A percentile compares a stretch with the other conserved stretches of the same genome.
phyloP scores from a whole-genome alignment of 805 yeast species.

The Grigorovia transvaalensis region DNA sequence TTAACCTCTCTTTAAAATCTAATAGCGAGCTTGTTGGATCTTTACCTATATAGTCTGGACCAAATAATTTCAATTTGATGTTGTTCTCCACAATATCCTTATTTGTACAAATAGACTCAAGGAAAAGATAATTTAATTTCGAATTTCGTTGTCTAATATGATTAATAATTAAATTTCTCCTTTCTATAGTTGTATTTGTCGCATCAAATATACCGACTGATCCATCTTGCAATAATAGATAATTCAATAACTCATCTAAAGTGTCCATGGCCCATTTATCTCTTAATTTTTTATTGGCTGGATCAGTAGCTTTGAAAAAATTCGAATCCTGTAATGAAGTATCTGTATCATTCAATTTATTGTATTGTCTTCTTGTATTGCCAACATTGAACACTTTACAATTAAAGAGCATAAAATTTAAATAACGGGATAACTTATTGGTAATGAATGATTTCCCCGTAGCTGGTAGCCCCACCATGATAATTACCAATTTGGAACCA shows the following conservation, averaged over 20 bases:
- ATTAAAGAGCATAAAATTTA: conserved; percentile 90
- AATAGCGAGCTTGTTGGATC: conserved; percentile 67
- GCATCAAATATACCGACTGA: conserved; percentile 90
- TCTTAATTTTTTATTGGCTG: conserved; percentile 50
- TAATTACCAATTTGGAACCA: conserved; percentile 77
- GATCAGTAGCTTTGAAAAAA: conserved; percentile 77
- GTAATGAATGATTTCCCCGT: conserved; percentile 91
- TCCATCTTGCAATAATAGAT: conserved; percentile 70
- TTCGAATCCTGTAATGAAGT: conserved; percentile 37
- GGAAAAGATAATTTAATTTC: conserved; percentile 64
- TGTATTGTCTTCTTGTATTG: conserved; percentile 76
- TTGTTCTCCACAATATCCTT: conserved; percentile 70
- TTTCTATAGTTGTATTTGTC: conserved; percentile 60
- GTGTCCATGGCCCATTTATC: conserved; percentile 98
- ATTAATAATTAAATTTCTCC: conserved; percentile 50
- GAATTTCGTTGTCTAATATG: conserved; percentile 48
- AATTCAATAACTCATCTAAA: conserved; percentile 70
- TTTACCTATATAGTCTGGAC: conserved; percentile 87
- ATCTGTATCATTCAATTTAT: conserved; percentile 12
- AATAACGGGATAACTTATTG: conserved; percentile 77
- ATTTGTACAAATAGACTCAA: conserved; percentile 84
- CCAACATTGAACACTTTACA: conserved; percentile 92
- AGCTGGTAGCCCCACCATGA: conserved; percentile 95
- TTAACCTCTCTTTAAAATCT: conserved; percentile 73
- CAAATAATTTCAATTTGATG: conserved; percentile 73